Base-by-base conservation (phyloP, 768 basidiomycete genomes). In the Leccinum incarnatum region DNA sequence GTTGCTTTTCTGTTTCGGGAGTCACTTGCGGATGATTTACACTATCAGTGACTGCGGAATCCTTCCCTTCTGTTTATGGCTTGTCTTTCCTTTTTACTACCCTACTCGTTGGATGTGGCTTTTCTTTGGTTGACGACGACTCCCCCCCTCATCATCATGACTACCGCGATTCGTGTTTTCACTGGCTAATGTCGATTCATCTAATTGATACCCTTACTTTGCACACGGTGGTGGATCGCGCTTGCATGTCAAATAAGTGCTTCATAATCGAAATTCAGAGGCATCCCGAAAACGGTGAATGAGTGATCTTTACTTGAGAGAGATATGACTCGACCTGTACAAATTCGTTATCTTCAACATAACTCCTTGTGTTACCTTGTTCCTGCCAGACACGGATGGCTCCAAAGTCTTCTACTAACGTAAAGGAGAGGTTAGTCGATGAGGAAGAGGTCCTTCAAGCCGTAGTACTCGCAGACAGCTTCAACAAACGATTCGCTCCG, bases 401-500 rank as follows among this genome's bases (percentile, higher is more conserved):
- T 10, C 81, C 89, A 25, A 91, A 91, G 75, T 67, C 72, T 6
- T 74, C 77, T 49, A 65, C 79, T 7, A 69, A 68, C 34, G 78
- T 78, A 46, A 89, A 88, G 66, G 88, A 90, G 63, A 86, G 86
- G 60, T 72, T 85, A 14, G 77, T 80, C 53, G 85, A 86, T 14
- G 88, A 93, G 52, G 91, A 95, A 54, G 89, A 97, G 53, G 85
- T 92, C 19, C 78, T 98, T 0, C 95, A 98, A 69, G 96, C 96
- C 17, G 91, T 98, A 56, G 86, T 99, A 47, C 87, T 99, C 45
- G 94, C 96, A 11, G 96, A 99, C 72, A 95, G 93, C 64, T 97
- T 95, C 78, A 95, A 97, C 79, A 90, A 87, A 67, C 84, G 93
- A 56, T 96, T 98, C 69, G 83, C 89, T 57, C 95, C 95, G 19